Base-by-base conservation (phyloP, 2,329 filamentous ascomycete genomes). In the Cladorrhinum sp. region DNA sequence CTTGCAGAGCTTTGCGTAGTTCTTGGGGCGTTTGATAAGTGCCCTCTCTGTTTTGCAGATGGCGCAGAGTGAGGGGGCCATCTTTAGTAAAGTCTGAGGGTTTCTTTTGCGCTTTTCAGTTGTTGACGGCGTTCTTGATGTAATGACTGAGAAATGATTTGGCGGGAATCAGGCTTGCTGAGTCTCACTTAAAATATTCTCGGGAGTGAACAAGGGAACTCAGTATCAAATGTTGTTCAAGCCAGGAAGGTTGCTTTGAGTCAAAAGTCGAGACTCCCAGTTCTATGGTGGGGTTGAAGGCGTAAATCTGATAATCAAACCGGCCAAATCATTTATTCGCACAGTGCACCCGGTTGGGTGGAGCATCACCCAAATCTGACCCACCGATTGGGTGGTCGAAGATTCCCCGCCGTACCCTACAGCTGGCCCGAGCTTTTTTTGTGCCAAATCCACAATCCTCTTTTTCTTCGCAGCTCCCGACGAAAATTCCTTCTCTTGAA, bases 21-120 rank as follows among this genome's bases (percentile, higher is more conserved):
- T 96, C 75, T 98, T 98, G 1, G 95, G 94, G 26, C 95, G 86
- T 64, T 97, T 91, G 61, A 99, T 95, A 20, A 96, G 84, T 4
- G 95, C 94, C 62, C 93, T 86, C 64, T 89, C 83, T 21, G 81
- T 83, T 65, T 89, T 83, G 78, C 95, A 99, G 65, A 87, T 80
- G 56, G 86, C 86, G 73, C 95, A 99, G 21, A 83, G 77, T 20
- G 84, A 82, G 21, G 92, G 91, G 7, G 92, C 82, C 94, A 97
- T 96, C n/a, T 24, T 69, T 68, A 18, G 60, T 46, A 10, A 36
- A 36, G 12, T 16, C 12, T 12, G 12, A 36, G 14, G 4, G 8
- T 36, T 10, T 36, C 26, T 10, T 30, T 30, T 30, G 26, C 4
- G 7, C 12, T n/a, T 33, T 3, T 7, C 21, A 48, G 26, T 30